Evolutionary conservation across 2,329 filamentous ascomycete genomes (phyloP), one percentile per base, ranked within the genome.

Genomic region (Cyclaneusma minus): DNA sequence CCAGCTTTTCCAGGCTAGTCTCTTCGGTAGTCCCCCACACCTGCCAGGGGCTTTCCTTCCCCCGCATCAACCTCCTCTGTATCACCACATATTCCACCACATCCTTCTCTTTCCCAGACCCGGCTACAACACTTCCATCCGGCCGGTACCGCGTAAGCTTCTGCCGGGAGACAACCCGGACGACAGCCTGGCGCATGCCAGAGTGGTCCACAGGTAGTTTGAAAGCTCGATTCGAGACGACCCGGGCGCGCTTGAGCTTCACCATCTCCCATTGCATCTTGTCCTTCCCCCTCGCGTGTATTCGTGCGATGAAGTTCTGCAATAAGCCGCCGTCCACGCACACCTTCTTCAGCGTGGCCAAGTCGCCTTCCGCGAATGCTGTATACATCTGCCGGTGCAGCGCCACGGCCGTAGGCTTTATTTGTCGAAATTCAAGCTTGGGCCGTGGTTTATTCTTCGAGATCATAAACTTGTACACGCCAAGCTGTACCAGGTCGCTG

Each of bases 81-180:
- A 82, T 36, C 20, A 78, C 71, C 4, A 82, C 35, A 41, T 80
- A 68, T 54, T 83, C 77, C 2, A 60, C 46, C 37, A 73, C 58
- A 25, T 65, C 52, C 40, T 64, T 61, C 35, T 62, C 53, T 41
- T 59, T 58, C 22, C 58, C 55, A 32, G 51, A 57, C 3, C 60
- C 62, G 1, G 55, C 49, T 6, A 67, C 43, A n/a, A 51, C 39
- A 32, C 45, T 36, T 9, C 52, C 57, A 10, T 50, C 52, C n/a
- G 32, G 31, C 19, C 27, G 21, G 24, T 21, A 50, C 37, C 58
- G 54, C 6, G 52, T 54, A 18, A 68, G 48, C 36, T 54, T 56
- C 51, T 79, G 73, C 16, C 53, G 56, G 31, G 64, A 70, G 15
- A 52, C 45, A 34, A 79, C 64, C 30, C 56, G 55, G 24, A 79